Conservation (phyloP, 805 yeast species). For the Wickerhamiella sorbophila region DNA sequence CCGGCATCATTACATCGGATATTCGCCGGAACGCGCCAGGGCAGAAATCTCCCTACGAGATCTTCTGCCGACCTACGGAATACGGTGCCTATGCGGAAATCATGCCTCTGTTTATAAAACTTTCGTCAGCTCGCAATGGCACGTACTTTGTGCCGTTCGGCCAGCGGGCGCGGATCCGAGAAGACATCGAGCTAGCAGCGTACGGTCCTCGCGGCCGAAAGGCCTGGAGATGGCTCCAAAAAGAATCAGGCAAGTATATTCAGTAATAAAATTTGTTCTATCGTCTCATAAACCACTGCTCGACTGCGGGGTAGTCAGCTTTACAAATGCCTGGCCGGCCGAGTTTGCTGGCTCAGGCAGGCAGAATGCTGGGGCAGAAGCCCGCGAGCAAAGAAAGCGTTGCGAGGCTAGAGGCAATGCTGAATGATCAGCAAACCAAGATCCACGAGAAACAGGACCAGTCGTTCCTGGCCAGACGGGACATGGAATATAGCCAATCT, state of each 20-base stretch:
- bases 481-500: neutral
- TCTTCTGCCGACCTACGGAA: conserved; percentile 16
- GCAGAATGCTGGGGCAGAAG: neutral
- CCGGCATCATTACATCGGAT: conserved; percentile 30
- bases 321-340: neutral
- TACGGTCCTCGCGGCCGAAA: conserved; percentile 27
- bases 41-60: conserved; percentile 8
- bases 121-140: conserved; percentile 26
- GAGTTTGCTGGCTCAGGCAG: neutral
- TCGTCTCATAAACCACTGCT: too few relatives aligned
- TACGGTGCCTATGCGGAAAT: conserved; percentile 36
- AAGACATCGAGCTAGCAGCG: conserved; percentile 26
- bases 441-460: neutral
- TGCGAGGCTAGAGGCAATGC: neutral
- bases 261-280: too few relatives aligned
- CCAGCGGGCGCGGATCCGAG: conserved; percentile 24
- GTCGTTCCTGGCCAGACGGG: neutral
- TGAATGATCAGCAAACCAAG: neutral
- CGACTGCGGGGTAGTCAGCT: too few relatives aligned
- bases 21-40: conserved; percentile 22
- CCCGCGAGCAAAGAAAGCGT: neutral
- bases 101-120: conserved; percentile 27
- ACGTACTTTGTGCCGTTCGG: conserved; percentile 34
- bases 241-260: neutral
- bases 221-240: conserved; percentile 25